Base-by-base conservation (phyloP, 2,329 filamentous ascomycete genomes). In the Magnaporthiopsis rhizophila region DNA sequence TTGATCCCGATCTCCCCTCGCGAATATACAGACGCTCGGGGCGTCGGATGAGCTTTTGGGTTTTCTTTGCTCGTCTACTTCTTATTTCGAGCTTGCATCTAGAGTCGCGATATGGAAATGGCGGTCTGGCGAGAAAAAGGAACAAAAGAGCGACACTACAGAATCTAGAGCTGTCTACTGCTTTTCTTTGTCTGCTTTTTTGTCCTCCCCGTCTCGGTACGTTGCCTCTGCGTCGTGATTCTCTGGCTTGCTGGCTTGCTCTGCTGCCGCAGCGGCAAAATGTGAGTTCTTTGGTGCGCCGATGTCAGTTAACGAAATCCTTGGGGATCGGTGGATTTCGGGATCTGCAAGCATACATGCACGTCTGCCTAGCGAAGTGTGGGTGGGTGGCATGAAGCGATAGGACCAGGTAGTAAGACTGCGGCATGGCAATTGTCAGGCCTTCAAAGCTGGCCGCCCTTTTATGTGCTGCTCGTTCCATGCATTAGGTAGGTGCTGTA, bases 11-110 rank as follows among this genome's bases (percentile, higher is more conserved):
- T 60, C 34, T 61, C 32, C 58, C 64, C 50, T 53, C 34, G 57
- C 34, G 30, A 34, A 62, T 66, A 68, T 66, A 68, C 45, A 64
- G 62, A 66, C 66, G 63, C 62, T 28, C 9, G 64, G 66, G 65
- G 63, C 66, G 66, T 67, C 64, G 66, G 64, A 62, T 53, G 6
- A 21, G 45, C 45, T 53, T 58, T n/a, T 30, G 3, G 30, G 36
- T 11, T 64, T 50, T 61, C 28, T 56, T 57, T 64, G 36, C 34
- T 57, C 50, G 24, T 62, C 15, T 11, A 34, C 61, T 57, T 59
- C 45, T 66, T 58, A n/a, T 56, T 24, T 28, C 62, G 32, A 50
- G 24, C n/a, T 62, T 53, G 9, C 38, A 38, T 56, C 24, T 32
- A 53, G 45, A 53, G 45, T 9, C 21, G 45, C 45, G n/a, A 53